Conservation (phyloP, 2,329 filamentous ascomycete genomes). For the Aspergillus proliferans region DNA sequence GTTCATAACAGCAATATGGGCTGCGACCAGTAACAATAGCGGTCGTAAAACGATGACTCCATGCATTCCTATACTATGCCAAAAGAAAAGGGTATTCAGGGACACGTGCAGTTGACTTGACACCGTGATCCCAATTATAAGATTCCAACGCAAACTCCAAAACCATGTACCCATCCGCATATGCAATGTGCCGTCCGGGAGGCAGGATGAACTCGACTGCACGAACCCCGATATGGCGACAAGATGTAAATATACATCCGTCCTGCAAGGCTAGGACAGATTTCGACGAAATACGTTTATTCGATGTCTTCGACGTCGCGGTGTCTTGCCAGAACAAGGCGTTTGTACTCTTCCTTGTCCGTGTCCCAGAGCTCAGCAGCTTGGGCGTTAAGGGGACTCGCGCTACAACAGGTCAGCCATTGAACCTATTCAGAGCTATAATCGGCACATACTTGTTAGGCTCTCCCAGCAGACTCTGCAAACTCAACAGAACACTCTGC, state of each 20-base stretch:
- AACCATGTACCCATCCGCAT: constrained; percentile 3
- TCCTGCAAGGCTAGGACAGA: background rate
- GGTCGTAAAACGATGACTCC: too few relatives aligned
- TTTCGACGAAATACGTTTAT: constrained; percentile 13
- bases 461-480: constrained; percentile 92
- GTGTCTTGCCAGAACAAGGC: constrained; percentile 59
- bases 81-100: background rate
- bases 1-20: too few relatives aligned
- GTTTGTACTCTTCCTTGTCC: constrained; percentile 79
- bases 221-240: too few relatives aligned
- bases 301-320: constrained; percentile 49
- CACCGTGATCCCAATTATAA: background rate
- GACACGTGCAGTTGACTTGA: constrained; percentile 2
- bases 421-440: background rate
- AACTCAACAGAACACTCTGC: constrained; percentile 81
- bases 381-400: constrained; percentile 91
- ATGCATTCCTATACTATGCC: too few relatives aligned
- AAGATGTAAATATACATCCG: too few relatives aligned
- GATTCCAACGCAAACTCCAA: constrained; percentile 8
- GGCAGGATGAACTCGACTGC: too few relatives aligned
- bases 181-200: background rate
- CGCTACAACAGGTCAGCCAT: constrained; percentile 46
- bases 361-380: constrained; percentile 95
- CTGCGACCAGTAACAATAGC: too few relatives aligned
- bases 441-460: constrained; percentile 80